These are phyloP conservation scores for Elasticomyces elasticus DNA, from an alignment of 495 filamentous ascomycete species.

Conservation along the genomic window DNA sequence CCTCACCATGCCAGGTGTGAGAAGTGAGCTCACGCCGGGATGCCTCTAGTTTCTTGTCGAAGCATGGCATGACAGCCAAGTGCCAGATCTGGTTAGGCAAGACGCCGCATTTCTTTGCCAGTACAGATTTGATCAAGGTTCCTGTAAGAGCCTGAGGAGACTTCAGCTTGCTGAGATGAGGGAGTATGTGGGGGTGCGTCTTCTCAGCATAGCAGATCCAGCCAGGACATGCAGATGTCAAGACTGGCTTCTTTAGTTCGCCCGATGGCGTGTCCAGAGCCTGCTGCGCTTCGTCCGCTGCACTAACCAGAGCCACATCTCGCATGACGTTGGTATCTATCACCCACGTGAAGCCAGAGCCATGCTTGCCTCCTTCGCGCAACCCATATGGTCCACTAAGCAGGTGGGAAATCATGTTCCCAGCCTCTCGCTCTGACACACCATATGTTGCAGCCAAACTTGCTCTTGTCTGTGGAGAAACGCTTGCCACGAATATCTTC, in stretches of 20 bases:
- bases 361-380: slow-evolving; percentile 54
- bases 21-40: slow-evolving; percentile 87
- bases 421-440: slow-evolving; percentile 61
- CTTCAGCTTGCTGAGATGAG: slow-evolving; percentile 83
- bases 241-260: slow-evolving; percentile 56
- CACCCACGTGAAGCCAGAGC: slow-evolving; percentile 74
- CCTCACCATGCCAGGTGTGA: slow-evolving; percentile 49
- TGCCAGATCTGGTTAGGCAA: slow-evolving; percentile 82
- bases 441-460: slow-evolving; percentile 74
- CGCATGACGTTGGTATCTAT: slow-evolving; percentile 76
- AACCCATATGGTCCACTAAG: slow-evolving; percentile 62
- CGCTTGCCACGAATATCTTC: slow-evolving; percentile 77
- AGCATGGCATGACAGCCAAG: slow-evolving; percentile 92
- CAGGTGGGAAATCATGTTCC: slow-evolving; percentile 72
- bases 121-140: slow-evolving; percentile 73
- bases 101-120: slow-evolving; percentile 60
- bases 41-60: slow-evolving; percentile 97
- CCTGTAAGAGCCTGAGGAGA: slow-evolving; percentile 88
- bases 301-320: slow-evolving; percentile 65
- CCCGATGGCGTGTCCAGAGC: slow-evolving; percentile 20
- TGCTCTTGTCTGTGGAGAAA: slow-evolving; percentile 82
- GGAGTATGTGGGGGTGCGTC: slow-evolving; percentile 84
- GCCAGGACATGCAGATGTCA: slow-evolving; percentile 87
- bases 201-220: slow-evolving; percentile 99
- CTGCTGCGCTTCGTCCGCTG: slow-evolving; percentile 59